Base-by-base conservation (phyloP, 768 basidiomycete species). In the Leccinum rimulosum region DNA sequence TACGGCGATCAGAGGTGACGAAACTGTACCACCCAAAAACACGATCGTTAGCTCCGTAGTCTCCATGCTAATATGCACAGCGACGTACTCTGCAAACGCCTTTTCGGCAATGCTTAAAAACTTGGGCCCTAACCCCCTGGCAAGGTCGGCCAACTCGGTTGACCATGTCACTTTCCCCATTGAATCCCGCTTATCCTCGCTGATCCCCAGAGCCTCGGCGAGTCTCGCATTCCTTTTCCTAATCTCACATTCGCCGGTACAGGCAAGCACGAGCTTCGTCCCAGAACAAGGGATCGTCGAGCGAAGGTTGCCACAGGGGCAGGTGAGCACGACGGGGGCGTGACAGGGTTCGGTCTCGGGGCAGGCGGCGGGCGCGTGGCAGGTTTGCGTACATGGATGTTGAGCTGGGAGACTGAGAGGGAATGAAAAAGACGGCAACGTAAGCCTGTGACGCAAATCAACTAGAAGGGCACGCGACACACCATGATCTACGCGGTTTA, bases 141-240 rank as follows among this genome's bases (percentile, higher is more conserved):
- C 89, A 67, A 88, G 87, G 2, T 70, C 73, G 2, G 85, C 71
- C 22, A 95, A 66, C 47, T 92, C 89, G 3, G 85, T 80, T 22
- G 74, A 72, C 70, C 91, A 96, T 4, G 74, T 77, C 52, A 80
- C 81, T 52, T 74, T 73, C 59, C 66, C 61, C 74, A 72, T 17
- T 8, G 40, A 11, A 4, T 77, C 81, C 17, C 78, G 75, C 7
- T 70, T 74, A 48, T 85, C 80, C 15, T 81, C 72, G 40, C 76
- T 87, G 66, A 98, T 96, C 0, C 95, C 95, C 5, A 99, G 74
- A 2, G 97, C 97, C 40, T 95, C 93, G 1, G 97, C 97, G 8
- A 99, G 74, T 36, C 85, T 77, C 0, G 88, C 91, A 65, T 97
- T 98, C 11, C 97, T 83, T 70, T 95, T 91, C 48, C 88, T 90